Base-by-base conservation (phyloP, 805 yeast genomes). In the Nakazawaea molendinolei region DNA sequence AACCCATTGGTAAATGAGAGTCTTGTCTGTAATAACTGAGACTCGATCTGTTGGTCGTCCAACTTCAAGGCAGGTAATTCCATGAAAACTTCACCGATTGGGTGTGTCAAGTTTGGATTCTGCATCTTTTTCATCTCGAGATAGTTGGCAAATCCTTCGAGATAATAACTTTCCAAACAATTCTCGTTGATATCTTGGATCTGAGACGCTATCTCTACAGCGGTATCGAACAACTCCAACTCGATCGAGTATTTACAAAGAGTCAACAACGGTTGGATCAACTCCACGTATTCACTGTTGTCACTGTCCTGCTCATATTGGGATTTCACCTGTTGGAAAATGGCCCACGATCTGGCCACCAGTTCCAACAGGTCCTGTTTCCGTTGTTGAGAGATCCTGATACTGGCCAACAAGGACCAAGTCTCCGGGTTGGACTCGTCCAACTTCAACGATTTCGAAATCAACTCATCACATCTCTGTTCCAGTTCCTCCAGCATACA, bases 401-500 rank as follows among this genome's bases (percentile, higher is more conserved):
- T 84, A 28, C 95, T 86, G 4, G 95, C 86, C 43, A 87, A 63
- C 22, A 84, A 65, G 1, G 87, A 72, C 78, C 86, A 85, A 1
- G 86, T 73, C 55, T 89, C 97, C 1, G 95, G 83, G 40, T 83
- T 78, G 16, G 64, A 63, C 3, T 43, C 25, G 44, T 80, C 82
- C 23, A 84, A 57, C 35, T 71, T 59, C 50, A 86, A 58, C 1
- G 94, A 76, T 46, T 71, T 73, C 8, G 71, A 58, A 37, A 89
- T 79, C 45, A 85, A 65, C 38, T 67, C 67, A 48, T 87, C 83
- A 60, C 97, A 92, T 55, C 76, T 70, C 7, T 55, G 16, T 58
- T 92, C 97, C 2, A 97, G 97, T 46, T 80, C 78, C 3, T 76
- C 76, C 50, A 86, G 95, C 95, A 89, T 86, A 63, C 97, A 89